These are phyloP conservation scores for Silene uniflora DNA, from an alignment of 148 eudicot genomes.

Conservation along the genomic window DNA sequence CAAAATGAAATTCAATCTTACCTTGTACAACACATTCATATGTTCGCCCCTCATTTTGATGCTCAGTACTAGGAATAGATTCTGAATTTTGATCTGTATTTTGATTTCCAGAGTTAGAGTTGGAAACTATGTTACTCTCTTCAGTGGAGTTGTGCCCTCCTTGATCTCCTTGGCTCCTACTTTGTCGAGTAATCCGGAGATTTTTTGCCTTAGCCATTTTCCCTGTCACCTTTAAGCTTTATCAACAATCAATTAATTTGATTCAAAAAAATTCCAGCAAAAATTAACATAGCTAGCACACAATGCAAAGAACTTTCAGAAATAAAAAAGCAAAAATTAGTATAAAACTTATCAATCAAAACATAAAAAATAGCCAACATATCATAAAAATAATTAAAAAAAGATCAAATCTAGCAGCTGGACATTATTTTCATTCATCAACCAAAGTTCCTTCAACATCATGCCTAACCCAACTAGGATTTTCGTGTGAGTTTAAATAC, in stretches of 20 bases:
- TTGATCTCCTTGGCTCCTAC: not conserved
- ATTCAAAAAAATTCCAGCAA: no score
- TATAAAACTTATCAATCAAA: no score
- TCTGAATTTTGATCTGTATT: not conserved
- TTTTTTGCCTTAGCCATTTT: not conserved
- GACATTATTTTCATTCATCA: not conserved
- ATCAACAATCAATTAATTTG: no score
- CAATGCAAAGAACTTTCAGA: no score
- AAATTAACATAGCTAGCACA: no score
- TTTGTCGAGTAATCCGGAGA: not conserved
- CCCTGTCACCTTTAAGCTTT: not conserved
- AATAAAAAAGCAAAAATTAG: no score
- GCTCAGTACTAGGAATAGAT: not conserved
- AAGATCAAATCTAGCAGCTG: not conserved
- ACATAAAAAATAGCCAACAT: no score
- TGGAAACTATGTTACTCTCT: no score
- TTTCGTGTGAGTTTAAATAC: not conserved
- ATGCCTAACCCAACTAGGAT: not conserved
- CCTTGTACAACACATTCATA: not conserved
- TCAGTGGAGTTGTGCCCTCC: not conserved
- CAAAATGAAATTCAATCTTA: no score
- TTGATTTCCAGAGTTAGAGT: no score
- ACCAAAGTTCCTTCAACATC: not conserved
- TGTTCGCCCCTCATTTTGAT: not conserved
- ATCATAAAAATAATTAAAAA: no score